These are phyloP conservation scores for Fusarium lateritium DNA, from an alignment of 2,329 filamentous ascomycete genomes.

Conservation along the genomic window DNA sequence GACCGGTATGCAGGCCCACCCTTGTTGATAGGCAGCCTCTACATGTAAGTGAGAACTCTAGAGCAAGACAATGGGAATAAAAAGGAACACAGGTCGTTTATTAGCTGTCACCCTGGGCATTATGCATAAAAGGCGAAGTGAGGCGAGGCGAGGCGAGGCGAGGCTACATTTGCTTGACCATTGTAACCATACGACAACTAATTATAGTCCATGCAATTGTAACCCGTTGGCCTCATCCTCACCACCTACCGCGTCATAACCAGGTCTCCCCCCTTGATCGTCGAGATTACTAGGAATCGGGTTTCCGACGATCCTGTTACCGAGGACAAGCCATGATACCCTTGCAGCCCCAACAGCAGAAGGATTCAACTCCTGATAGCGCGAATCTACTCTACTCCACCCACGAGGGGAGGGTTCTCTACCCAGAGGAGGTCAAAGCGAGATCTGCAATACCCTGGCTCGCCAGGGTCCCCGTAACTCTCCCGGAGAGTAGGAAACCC, in stretches of 20 bases:
- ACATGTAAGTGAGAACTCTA: neutral
- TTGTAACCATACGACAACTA: neutral
- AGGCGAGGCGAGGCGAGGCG: neutral
- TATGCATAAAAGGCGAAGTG: constrained; percentile 7
- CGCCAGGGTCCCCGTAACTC: constrained; percentile 12
- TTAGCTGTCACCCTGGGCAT: neutral
- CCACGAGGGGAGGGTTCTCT: too few relatives aligned
- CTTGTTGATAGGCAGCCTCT: too few relatives aligned
- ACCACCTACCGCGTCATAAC: neutral
- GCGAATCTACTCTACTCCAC: too few relatives aligned
- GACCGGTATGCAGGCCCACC: constrained; percentile 40
- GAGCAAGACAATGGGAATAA: constrained; percentile 5
- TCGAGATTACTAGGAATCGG: neutral
- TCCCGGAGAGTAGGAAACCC: too few relatives aligned
- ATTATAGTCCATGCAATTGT: neutral
- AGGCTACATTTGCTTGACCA: neutral
- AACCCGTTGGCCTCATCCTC: neutral
- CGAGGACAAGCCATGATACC: neutral
- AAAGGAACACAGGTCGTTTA: neutral
- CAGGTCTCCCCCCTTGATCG: constrained; percentile 2
- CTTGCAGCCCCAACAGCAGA: neutral
- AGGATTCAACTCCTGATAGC: neutral
- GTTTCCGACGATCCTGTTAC: constrained; percentile 10
- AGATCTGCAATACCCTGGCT: constrained; percentile 34
- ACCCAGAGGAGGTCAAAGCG: constrained; percentile 21